phyloP scores from a whole-genome alignment of 2,329 filamentous ascomycete genomes.

The Paecilomyces sp. region DNA sequence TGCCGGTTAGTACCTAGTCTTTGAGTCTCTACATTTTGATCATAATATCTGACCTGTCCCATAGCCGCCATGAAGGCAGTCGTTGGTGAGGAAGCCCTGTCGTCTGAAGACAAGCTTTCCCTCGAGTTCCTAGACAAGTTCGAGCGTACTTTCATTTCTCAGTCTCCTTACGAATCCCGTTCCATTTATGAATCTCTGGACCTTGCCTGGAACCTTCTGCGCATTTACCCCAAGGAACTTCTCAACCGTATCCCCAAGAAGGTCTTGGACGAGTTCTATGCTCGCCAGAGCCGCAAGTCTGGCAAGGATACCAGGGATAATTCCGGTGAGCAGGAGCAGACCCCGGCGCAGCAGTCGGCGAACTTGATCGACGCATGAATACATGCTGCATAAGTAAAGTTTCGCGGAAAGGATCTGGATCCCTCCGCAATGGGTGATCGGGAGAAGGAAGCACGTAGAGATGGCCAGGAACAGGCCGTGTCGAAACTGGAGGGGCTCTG shows the following conservation, averaged over 20 bases:
- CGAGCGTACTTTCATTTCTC: constrained; percentile 87
- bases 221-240: constrained; percentile 96
- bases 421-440: neutral
- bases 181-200: constrained; percentile 91
- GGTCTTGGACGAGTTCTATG: constrained; percentile 76
- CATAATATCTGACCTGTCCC: neutral
- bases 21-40: neutral
- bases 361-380: constrained; percentile 36
- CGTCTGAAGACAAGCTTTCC: constrained; percentile 92
- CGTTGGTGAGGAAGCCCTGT: constrained; percentile 94
- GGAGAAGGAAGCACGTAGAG: neutral
- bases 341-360: constrained; percentile 20
- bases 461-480: neutral
- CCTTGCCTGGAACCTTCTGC: constrained; percentile 88
- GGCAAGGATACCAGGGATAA: constrained; percentile 43
- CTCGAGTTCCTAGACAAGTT: constrained; percentile 99
- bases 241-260: constrained; percentile 91
- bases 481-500: neutral
- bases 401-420: neutral
- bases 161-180: constrained; percentile 87
- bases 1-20: constrained; percentile 44
- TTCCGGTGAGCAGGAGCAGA: constrained; percentile 20
- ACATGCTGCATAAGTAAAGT: neutral
- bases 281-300: constrained; percentile 43
- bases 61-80: constrained; percentile 95